Evolutionary conservation across 306 rosid genomes (phyloP), one percentile per base, ranked within the genome.

Genomic region (peach (Prunus persica)): DNA sequence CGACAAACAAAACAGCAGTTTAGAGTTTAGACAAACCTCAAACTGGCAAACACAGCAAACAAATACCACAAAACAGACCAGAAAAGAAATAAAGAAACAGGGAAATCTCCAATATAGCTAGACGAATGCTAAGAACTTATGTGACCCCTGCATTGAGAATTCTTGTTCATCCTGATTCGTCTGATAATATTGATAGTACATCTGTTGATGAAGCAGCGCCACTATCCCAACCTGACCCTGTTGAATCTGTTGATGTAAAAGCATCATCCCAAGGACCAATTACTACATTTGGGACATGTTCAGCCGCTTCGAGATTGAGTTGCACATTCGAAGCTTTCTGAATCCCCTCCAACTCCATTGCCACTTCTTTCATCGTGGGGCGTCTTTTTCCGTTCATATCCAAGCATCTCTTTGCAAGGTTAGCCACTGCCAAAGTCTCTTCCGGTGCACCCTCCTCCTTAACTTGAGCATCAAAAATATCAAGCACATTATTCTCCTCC

Each of bases 391-490:
- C 87, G 5, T 51, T 71, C 77, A 78, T 52, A 71, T 71, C 24
- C 45, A 78, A 6, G 68, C 77, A 64, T 65, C 66, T 64, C 0
- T 32, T 57, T 0, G 81, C 81, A 22, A 69, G 34, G 27, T 49
- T 60, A 3, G 81, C 76, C 69, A 84, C 85, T 12, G n/a, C 79
- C 8, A 58, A 7, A 32, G 81, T 65, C 11, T 84, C 86, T 11
- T 86, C 83, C 47, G 46, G 74, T 3, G 50, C 18, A 43, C 72
- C 69, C 2, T 32, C 84, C 25, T 72, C 52, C 28, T 1, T 13
- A 13, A 84, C 81, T 32, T 69, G 72, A 14, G 28, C 3, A 15
- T 88, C 88, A 63, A 84, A 19, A 10, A 88, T 76, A 8, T 80
- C 87, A 46, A 78, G 84, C 0, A 82, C 4, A 28, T 8, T 22